Base-by-base conservation (phyloP, 2,329 filamentous ascomycete genomes). In the Aquanectria penicillioides region DNA sequence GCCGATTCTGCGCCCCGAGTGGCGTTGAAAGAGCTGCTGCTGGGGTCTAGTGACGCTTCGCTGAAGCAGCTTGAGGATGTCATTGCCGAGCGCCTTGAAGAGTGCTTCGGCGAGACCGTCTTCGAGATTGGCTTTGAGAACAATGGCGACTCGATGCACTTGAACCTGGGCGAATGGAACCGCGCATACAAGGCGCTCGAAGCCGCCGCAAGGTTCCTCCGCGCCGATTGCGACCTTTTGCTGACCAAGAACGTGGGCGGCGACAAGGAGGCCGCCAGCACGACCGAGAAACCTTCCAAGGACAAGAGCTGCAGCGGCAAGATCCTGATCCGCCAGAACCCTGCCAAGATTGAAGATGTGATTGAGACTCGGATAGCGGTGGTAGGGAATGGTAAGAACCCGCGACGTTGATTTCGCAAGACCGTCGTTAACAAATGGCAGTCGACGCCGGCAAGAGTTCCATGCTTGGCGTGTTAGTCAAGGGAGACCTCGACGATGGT, bases 371-470 rank as follows among this genome's bases (percentile, higher is more conserved):
- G 95, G 67, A 96, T 99, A 78, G 95, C 94, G 1, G 95, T 99
- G 0, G 95, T 99, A 7, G 95, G 95, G 44, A 99, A 99, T 80
- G 92, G 87, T 89, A 74, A 73, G 80, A 64, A 12, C 3, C 20
- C 29, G 6, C 13, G 7, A 17, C 25, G 31, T 15, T 20, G 47
- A 28, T 22, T n/a, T n/a, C 17, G 8, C 15, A 26, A 38, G 25
- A 52, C 44, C 8, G 15, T 20, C 47, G 28, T 61, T 70, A 34
- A 71, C 56, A 28, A n/a, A 4, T 22, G 17, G n/a, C 62, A 89
- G 90, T 99, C 52, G 95, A 99, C 74, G 95, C 95, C 9, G 95
- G 95, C 0, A 99, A 99, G 79, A 97, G 92, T 73, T 98, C 95
- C 23, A 90, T 98, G 86, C 81, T 99, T 3, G 95, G 95, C 37